Percentiles rank a stretch among this genome's conserved stretches.
Evolutionary conservation across 148 eudicot genomes (phyloP).

Genomic region (Rheum nobile): DNA sequence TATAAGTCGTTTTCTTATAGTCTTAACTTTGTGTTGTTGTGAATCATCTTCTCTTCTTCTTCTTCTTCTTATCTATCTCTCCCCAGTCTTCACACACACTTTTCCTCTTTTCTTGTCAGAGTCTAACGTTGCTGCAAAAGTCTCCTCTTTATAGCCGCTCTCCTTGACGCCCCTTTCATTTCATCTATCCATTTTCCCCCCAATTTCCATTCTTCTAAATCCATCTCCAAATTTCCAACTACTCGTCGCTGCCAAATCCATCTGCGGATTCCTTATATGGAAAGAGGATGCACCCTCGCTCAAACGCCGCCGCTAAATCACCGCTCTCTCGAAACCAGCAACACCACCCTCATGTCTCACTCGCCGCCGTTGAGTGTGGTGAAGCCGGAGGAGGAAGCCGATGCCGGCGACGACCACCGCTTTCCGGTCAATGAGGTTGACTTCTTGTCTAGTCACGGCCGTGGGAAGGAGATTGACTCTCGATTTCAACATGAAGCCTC

Average conservation of each 20-base stretch:
- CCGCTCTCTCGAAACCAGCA: no score
- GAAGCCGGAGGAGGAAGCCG: not conserved
- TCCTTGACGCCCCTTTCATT: constrained; percentile 26
- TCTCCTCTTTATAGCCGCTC: constrained; percentile 37
- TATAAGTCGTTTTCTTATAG: not conserved
- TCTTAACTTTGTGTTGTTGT: not conserved
- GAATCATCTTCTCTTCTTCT: not conserved
- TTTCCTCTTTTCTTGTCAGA: not conserved
- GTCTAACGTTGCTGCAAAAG: not conserved
- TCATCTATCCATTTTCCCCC: constrained; percentile 6
- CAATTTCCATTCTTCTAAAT: not conserved
- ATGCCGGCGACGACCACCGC: not conserved
- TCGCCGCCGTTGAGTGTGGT: not conserved
- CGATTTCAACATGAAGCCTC: constrained; percentile 9
- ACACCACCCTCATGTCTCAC: not conserved
- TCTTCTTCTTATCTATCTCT: not conserved
- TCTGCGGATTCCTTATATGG: not conserved
- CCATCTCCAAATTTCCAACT: not conserved
- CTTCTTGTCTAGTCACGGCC: not conserved
- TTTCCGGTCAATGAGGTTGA: not conserved
- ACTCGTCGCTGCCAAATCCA: not conserved
- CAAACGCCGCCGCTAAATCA: not conserved
- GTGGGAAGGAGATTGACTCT: not conserved
- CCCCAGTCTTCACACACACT: not conserved
- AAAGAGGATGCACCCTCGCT: not conserved